phyloP scores from a whole-genome alignment of 2,329 filamentous ascomycete species.

The Ilyonectria sp. region DNA sequence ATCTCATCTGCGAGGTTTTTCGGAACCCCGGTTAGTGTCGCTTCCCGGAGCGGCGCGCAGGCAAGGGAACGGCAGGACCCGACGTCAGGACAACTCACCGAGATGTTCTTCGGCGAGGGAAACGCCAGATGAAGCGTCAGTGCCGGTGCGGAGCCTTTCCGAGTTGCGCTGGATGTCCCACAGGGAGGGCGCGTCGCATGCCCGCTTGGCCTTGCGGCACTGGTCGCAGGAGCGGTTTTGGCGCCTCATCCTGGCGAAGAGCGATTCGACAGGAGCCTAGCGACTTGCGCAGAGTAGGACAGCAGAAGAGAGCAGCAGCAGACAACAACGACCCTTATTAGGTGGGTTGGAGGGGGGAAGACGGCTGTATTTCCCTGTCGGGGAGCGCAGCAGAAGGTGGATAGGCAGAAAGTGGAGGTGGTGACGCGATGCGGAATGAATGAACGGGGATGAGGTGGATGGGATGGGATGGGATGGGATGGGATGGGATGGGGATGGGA shows the following conservation, averaged over 20 bases:
- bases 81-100: slow-evolving; percentile 40
- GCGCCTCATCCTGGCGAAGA: slow-evolving; percentile 44
- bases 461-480: slow-evolving; percentile 14
- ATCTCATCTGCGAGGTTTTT: slow-evolving; percentile 46
- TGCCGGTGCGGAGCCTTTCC: slow-evolving; percentile 42
- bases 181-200: slow-evolving; percentile 49
- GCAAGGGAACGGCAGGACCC: slow-evolving; percentile 18
- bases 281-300: background rate
- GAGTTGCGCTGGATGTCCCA: slow-evolving; percentile 49
- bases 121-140: slow-evolving; percentile 38
- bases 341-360: slow-evolving; percentile 11
- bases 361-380: slow-evolving; percentile 27
- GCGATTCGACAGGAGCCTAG: background rate
- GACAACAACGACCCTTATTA: background rate
- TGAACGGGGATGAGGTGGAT: slow-evolving; percentile 32
- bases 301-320: background rate
- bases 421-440: slow-evolving; percentile 33
- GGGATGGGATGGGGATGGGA: slow-evolving; percentile 27
- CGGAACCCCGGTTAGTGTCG: slow-evolving; percentile 43
- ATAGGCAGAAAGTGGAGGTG: slow-evolving; percentile 30
- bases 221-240: slow-evolving; percentile 50
- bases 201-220: slow-evolving; percentile 49
- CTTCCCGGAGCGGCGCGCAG: slow-evolving; percentile 37
- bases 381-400: slow-evolving; percentile 9
- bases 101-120: slow-evolving; percentile 48